Evolutionary conservation across 345 rosid species (phyloP), one percentile per base, ranked within the genome.

Genomic region (Populus nigra): DNA sequence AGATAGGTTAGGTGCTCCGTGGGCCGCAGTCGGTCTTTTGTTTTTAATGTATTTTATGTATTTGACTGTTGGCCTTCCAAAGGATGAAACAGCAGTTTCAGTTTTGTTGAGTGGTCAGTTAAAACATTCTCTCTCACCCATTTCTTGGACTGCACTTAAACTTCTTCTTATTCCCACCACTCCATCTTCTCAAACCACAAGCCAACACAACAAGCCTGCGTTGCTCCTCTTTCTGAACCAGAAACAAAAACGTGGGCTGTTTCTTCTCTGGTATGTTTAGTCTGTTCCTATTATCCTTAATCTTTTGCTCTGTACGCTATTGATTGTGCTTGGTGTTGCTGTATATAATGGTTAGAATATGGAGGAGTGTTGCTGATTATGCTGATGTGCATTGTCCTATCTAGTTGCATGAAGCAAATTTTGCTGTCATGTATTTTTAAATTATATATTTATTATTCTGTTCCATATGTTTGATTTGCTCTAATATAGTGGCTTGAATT

Each of bases 1-100:
- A 5, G 8, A 0, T 18, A 18, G 59, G n/a, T 53, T 53, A 53
- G 59, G 59, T 53, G 59, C 59, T 53, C 59, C 59, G n/a, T 6
- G 9, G n/a, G 23, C 18, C 59, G 25, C 20, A 1, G 18, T 18
- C 35, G 8, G 4, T 2, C 3, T 9, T 0, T 10, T 41, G 10
- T 41, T 1, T 15, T 6, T 22, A 17, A 27, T 69, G 78, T 39
- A 65, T 15, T 6, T 27, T 11, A 27, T 69, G 78, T 39, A 65
- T 72, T 68, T 79, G 89, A 84, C 71, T 63, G 76, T 29, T 78
- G 66, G 83, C 74, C 88, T 75, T 78, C 82, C 78, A 66, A 71
- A 43, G 57, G 87, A 82, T 85, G 67, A 80, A 77, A 84, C 86
- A 71, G 31, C 78, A 55, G 61, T 81, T 69, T 88, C 91, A 83